Conservation (phyloP, 192 early-diverging fungal species). For the Paraglomus brasilianum region DNA sequence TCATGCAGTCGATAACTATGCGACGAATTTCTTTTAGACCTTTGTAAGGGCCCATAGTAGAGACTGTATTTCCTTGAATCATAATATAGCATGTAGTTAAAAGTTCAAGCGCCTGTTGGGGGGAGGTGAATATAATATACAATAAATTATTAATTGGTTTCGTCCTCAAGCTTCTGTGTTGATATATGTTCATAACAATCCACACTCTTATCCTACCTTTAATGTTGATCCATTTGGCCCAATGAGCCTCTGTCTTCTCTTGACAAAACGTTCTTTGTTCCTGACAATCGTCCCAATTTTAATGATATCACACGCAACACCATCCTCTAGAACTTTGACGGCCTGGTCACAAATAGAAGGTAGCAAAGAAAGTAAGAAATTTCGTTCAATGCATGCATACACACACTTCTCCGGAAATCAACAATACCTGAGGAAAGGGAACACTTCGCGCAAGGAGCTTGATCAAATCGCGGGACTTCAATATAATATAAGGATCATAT, state of each 20-base stretch:
- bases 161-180: neutral
- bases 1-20: constrained; percentile 96
- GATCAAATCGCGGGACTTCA: constrained; percentile 93
- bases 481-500: constrained; percentile 89
- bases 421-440: constrained; percentile 77
- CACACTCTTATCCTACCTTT: constrained; percentile 50
- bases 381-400: neutral
- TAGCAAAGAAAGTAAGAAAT: constrained; percentile 6
- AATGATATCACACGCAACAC: constrained; percentile 89
- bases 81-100: constrained; percentile 94
- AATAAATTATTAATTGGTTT: neutral
- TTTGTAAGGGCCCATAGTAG: constrained; percentile 88
- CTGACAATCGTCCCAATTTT: constrained; percentile 94
- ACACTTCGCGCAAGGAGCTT: constrained; percentile 94
- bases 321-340: constrained; percentile 90
- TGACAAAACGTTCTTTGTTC: constrained; percentile 98
- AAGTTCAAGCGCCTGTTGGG: constrained; percentile 82
- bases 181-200: neutral
- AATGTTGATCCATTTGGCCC: constrained; percentile 95
- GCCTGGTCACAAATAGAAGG: constrained; percentile 49
- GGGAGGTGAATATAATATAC: constrained; percentile 1
- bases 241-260: constrained; percentile 90
- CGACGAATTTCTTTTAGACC: constrained; percentile 84
- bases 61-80: constrained; percentile 98
- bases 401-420: neutral